These are phyloP conservation scores for Astragalus glycyphyllos DNA, from an alignment of 306 rosid genomes.

Conservation along the genomic window DNA sequence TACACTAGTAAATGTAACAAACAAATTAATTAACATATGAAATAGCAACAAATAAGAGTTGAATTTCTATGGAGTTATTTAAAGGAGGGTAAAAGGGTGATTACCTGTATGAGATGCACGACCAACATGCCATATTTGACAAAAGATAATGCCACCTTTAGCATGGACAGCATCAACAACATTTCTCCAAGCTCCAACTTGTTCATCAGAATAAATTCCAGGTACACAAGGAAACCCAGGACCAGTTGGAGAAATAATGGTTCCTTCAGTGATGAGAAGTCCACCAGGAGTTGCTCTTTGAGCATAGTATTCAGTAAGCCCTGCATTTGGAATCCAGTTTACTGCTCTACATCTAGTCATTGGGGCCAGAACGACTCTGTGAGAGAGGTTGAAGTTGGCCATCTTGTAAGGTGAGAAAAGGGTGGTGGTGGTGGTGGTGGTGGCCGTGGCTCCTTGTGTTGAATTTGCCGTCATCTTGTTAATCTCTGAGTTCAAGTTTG, in stretches of 20 bases:
- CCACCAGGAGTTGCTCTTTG: conserved; percentile 53
- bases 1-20: conserved; percentile 51
- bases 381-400: conserved; percentile 51
- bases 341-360: conserved; percentile 56
- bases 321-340: conserved; percentile 44
- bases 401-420: conserved; percentile 64
- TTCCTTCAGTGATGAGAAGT: conserved; percentile 51
- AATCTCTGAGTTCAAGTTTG: not conserved
- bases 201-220: conserved; percentile 52
- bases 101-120: conserved; percentile 74
- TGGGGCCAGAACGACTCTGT: conserved; percentile 52
- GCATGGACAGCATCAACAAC: conserved; percentile 86
- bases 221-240: conserved; percentile 56
- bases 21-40: not conserved
- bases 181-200: conserved; percentile 77
- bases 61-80: no score
- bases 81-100: no score
- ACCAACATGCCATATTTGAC: conserved; percentile 95
- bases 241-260: conserved; percentile 48
- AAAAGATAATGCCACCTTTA: conserved; percentile 73
- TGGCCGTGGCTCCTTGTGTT: not conserved
- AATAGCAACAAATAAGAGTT: no score
- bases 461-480: conserved; percentile 50
- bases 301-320: conserved; percentile 39
- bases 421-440: not conserved